Evolutionary conservation across 1,284 basidiomycete genomes (phyloP), one percentile per base, ranked within the genome.

Genomic region (Schizophyllum amplum): DNA sequence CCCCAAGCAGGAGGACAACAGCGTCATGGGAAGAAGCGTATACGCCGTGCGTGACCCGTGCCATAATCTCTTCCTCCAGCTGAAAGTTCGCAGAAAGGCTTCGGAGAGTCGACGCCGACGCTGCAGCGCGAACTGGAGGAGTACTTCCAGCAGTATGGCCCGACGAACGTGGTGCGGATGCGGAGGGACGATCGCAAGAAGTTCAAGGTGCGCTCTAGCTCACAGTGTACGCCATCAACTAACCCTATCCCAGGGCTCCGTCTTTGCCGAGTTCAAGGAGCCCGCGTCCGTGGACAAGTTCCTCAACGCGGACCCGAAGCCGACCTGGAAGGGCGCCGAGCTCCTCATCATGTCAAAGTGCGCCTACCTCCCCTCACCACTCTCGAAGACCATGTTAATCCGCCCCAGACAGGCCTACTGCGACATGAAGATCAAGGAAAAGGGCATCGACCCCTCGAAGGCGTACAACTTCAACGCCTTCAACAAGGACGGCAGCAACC

Each of bases 361-460:
- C 58, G 82, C 70, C 20, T 17, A 7, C 24, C 42, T 17, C 51
- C 24, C 23, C 27, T 55, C 15, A 53, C 25, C 24, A 20, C 13
- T 57, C 13, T 33, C 27, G n/a, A 49, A 49, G 11, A 46, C 20
- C 48, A 11, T 52, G 48, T 23, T 15, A 51, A 52, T n/a, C n/a
- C 51, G 21, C 24, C 24, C 33, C 63, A 92, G 90, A 69, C 87
- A 89, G 61, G 92, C 79, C 5, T 99, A 98, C 72, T 93, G 94
- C 67, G 84, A 92, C 63, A 96, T 95, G 93, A 99, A 98, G 76
- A 92, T 95, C 73, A 90, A 92, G 73, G 95, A 98, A 75, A 97
- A 98, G 73, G 94, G 94, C 7, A 75, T 91, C 47, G 33, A 42
- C 33, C 33, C 33, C 33, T 42, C 33, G 13, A 42, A 42, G 7